Evolutionary conservation across 2,329 filamentous ascomycete species (phyloP), one percentile per base, ranked within the genome.

Genomic region (Fusarium sublunatum): DNA sequence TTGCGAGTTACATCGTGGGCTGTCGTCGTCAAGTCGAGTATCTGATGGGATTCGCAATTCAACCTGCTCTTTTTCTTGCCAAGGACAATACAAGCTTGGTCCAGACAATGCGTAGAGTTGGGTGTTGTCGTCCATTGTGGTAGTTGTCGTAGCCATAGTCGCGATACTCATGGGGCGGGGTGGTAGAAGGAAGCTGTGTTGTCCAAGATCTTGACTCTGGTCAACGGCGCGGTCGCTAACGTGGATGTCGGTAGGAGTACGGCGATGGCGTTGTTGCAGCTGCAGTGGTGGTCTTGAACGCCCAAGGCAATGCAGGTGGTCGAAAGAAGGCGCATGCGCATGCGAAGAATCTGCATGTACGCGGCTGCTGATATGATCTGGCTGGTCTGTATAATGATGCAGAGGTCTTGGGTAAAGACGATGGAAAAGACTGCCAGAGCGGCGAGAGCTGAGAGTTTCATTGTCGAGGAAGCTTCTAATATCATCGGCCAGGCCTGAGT

Each of bases 401-500:
- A 64, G 35, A 64, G 65, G 65, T 22, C 63, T 66, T 40, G 64
- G 59, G 42, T 52, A 47, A 26, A 58, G 59, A 48, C 49, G 49
- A 57, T 60, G 61, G 46, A 61, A 55, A 22, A 58, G 50, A 61
- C 65, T 67, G 39, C 53, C 64, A 29, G 69, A 61, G 41, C 51
- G 19, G 19, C 19, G 41, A 12, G 69, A 71, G 45, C 49, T 66
- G 50, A 69, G 58, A n/a, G 69, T 71, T 42, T 71, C 69, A 26
- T 61, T 70, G 61, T 71, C 69, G 35, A 71, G 50, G 62, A 71
- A 71, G 54, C 64, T 70, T 53, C 58, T 67, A 60, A 65, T 62
- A 64, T 70, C 68, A 65, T 67, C 60, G 53, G 54, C 39, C 31
- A 55, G 50, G 38, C 44, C 53, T 38, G 36, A 13, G 31, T 34